Conservation (phyloP, 371 early-diverging fungal genomes). For the Mortierella sp. region DNA sequence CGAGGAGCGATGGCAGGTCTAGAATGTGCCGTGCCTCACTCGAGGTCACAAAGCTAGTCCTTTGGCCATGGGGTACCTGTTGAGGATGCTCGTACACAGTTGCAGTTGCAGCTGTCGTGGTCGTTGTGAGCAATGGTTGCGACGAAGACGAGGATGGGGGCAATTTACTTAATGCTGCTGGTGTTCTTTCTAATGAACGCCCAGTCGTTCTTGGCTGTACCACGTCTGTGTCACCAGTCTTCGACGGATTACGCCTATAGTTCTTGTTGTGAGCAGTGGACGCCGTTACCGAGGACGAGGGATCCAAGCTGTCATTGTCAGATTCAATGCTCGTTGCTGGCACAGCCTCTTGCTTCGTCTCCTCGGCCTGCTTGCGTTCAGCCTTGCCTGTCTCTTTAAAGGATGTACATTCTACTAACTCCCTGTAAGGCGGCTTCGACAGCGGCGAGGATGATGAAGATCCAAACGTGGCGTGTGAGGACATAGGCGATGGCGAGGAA, state of each 20-base stretch:
- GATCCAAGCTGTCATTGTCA: no score
- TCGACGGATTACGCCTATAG: no score
- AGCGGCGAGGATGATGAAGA: constrained; percentile 21
- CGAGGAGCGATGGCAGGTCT: constrained; percentile 37
- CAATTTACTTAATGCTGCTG: not conserved
- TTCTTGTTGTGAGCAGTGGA: no score
- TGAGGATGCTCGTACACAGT: not conserved
- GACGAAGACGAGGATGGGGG: not conserved
- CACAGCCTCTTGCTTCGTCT: not conserved
- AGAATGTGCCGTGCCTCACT: constrained; percentile 40
- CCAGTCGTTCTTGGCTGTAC: no score
- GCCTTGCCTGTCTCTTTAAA: constrained; percentile 4
- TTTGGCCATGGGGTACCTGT: not conserved
- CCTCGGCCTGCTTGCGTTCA: not conserved
- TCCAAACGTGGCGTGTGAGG: constrained; percentile 1
- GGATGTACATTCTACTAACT: constrained; percentile 40
- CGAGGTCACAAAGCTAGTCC: constrained; percentile 25
- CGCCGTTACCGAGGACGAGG: no score
- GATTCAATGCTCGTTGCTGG: no score
- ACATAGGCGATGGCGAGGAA: not conserved
- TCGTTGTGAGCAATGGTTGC: not conserved
- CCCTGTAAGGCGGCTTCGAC: constrained; percentile 28
- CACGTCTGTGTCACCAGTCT: no score
- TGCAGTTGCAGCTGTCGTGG: not conserved
- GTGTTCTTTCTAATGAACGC: not conserved